A percentile compares a stretch with the other conserved stretches of the same genome.
Conservation (phyloP, 306 rosid genomes). For the Canavalia gladiata region DNA sequence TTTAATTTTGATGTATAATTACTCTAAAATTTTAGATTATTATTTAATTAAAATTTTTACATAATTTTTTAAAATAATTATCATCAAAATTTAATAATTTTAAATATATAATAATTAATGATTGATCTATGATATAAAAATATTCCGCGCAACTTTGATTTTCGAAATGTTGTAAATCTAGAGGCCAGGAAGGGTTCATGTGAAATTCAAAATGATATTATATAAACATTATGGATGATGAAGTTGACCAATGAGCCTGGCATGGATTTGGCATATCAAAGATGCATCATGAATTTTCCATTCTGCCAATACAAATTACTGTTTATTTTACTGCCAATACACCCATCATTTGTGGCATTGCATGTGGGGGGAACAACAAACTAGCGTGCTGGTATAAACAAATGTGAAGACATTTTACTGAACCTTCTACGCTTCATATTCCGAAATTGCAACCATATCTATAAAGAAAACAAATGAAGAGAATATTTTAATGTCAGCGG, state of each 20-base stretch:
- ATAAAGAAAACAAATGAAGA: neutral
- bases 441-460: slow-evolving; percentile 36
- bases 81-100: too few relatives aligned
- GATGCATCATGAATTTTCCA: slow-evolving; percentile 20
- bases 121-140: too few relatives aligned
- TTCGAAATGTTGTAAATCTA: neutral
- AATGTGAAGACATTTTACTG: slow-evolving; percentile 28
- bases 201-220: slow-evolving; percentile 24
- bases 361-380: slow-evolving; percentile 43
- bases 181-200: neutral
- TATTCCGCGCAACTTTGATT: neutral
- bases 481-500: too few relatives aligned
- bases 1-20: too few relatives aligned
- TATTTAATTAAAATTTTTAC: too few relatives aligned
- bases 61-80: too few relatives aligned
- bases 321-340: slow-evolving; percentile 21
- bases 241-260: slow-evolving; percentile 32
- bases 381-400: slow-evolving; percentile 31
- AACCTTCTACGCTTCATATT: slow-evolving; percentile 40
- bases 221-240: slow-evolving; percentile 1
- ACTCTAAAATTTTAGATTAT: too few relatives aligned
- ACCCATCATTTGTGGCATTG: slow-evolving; percentile 32
- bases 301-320: slow-evolving; percentile 36
- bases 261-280: slow-evolving; percentile 8
- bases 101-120: too few relatives aligned